Conservation (phyloP, 2,329 filamentous ascomycete species). For the Pestalotiopsis fici region DNA sequence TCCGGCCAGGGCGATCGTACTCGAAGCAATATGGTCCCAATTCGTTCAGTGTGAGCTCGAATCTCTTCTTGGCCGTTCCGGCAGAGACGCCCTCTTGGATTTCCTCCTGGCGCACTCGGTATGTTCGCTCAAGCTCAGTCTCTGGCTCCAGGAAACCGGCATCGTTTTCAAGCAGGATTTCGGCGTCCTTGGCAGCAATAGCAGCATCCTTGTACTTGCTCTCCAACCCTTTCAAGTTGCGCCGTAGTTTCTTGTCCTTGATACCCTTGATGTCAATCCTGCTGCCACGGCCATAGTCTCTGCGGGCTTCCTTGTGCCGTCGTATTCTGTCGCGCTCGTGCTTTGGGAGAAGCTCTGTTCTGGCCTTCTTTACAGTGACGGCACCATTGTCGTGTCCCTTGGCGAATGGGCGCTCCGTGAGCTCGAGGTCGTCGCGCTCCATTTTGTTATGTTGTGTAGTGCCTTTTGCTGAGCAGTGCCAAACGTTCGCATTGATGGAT, state of each 20-base stretch:
- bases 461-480: neutral
- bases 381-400: slow-evolving; percentile 53
- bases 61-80: slow-evolving; percentile 88
- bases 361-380: slow-evolving; percentile 46
- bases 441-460: slow-evolving; percentile 14
- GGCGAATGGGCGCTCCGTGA: slow-evolving; percentile 33
- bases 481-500: no score
- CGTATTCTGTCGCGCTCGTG: slow-evolving; percentile 52
- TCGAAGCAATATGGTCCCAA: slow-evolving; percentile 87
- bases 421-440: slow-evolving; percentile 26
- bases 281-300: slow-evolving; percentile 81
- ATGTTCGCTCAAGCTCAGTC: slow-evolving; percentile 84
- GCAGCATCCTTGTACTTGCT: slow-evolving; percentile 79
- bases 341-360: slow-evolving; percentile 54
- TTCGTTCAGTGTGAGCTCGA: slow-evolving; percentile 81
- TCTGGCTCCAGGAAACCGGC: slow-evolving; percentile 87
- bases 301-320: slow-evolving; percentile 64
- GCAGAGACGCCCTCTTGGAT: slow-evolving; percentile 74
- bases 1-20: slow-evolving; percentile 86
- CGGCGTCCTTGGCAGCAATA: slow-evolving; percentile 84
- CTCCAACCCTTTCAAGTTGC: slow-evolving; percentile 78
- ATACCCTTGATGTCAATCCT: slow-evolving; percentile 72
- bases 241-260: slow-evolving; percentile 86
- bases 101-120: slow-evolving; percentile 87
- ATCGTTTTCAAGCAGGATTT: slow-evolving; percentile 88